phyloP scores from a whole-genome alignment of 1,284 basidiomycete genomes.

The Ustilago loliicola region DNA sequence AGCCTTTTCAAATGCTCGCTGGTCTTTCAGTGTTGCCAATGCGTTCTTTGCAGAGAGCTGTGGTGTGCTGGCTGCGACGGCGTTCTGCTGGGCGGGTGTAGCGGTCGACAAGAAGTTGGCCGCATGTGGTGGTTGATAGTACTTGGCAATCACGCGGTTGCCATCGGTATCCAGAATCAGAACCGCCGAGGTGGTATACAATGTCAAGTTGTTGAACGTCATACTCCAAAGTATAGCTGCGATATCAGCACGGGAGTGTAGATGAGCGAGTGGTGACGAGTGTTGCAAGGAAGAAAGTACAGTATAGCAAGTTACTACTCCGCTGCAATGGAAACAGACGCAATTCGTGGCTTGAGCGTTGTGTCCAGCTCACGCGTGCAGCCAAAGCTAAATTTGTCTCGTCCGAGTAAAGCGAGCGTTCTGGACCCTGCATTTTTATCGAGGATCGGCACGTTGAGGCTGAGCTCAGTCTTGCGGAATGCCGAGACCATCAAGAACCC shows the following conservation, averaged over 20 bases:
- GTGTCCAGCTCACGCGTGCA: conserved; percentile 13
- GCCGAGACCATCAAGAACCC: not conserved
- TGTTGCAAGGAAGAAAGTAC: not conserved
- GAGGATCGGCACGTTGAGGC: not conserved
- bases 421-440: conserved; percentile 14
- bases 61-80: conserved; percentile 43
- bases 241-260: not conserved
- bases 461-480: conserved; percentile 1
- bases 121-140: conserved; percentile 84
- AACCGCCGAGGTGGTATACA: conserved; percentile 74
- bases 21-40: conserved; percentile 85
- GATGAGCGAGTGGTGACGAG: not conserved
- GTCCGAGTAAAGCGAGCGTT: conserved; percentile 6
- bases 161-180: conserved; percentile 94
- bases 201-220: conserved; percentile 65
- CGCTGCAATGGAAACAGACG: not conserved
- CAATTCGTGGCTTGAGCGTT: conserved; percentile 22
- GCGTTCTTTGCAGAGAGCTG: conserved; percentile 73
- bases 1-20: conserved; percentile 93
- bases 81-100: conserved; percentile 55
- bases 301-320: too few relatives aligned
- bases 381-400: conserved; percentile 2
- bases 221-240: conserved; percentile 14
- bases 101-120: conserved; percentile 43
- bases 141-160: conserved; percentile 93